Conservation (phyloP, 192 early-diverging fungal genomes). For the Umbelopsis vinacea region DNA sequence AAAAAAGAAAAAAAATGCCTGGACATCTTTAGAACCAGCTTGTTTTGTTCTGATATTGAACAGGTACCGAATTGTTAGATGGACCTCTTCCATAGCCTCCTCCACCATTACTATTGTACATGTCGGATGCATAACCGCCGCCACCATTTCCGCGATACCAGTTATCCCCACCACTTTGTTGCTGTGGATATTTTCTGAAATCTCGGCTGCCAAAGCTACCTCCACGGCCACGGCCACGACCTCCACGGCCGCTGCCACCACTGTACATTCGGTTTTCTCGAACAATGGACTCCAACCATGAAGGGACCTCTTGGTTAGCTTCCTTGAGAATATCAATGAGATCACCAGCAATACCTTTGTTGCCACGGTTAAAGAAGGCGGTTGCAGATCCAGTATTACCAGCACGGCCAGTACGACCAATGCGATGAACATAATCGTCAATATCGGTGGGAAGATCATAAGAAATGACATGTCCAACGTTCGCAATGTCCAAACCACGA, state of each 20-base stretch:
- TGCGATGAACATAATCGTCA: conserved; percentile 99
- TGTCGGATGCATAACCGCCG: conserved; percentile 27
- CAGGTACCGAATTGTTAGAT: conserved; percentile 20
- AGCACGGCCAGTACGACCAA: conserved; percentile 97
- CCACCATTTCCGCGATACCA: conserved; percentile 22
- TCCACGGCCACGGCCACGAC: conserved; percentile 35
- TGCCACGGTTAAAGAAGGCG: conserved; percentile 91
- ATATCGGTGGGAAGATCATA: conserved; percentile 96
- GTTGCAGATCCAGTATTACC: conserved; percentile 93
- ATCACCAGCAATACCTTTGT: conserved; percentile 83
- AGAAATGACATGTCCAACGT: conserved; percentile 88
- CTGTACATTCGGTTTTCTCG: conserved; percentile 49
- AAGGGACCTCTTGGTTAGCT: conserved; percentile 92
- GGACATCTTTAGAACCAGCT: conserved; percentile 41
- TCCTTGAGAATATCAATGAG: conserved; percentile 89
- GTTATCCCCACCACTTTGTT: conserved; percentile 19
- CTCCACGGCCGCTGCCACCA: conserved; percentile 29
- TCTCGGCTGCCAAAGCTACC: conserved; percentile 33
- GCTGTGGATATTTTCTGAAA: conserved; percentile 22
- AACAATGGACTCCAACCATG: conserved; percentile 76
- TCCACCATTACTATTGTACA: conserved; percentile 20
- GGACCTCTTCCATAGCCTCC: conserved; percentile 15
- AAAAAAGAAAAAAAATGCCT: background rate
- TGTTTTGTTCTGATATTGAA: conserved; percentile 42
- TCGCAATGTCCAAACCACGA: conserved; percentile 88